A percentile compares a stretch with the other conserved stretches of the same genome.
Evolutionary conservation across 1,284 basidiomycete genomes (phyloP).

Genomic region (Pseudozyma thailandica): DNA sequence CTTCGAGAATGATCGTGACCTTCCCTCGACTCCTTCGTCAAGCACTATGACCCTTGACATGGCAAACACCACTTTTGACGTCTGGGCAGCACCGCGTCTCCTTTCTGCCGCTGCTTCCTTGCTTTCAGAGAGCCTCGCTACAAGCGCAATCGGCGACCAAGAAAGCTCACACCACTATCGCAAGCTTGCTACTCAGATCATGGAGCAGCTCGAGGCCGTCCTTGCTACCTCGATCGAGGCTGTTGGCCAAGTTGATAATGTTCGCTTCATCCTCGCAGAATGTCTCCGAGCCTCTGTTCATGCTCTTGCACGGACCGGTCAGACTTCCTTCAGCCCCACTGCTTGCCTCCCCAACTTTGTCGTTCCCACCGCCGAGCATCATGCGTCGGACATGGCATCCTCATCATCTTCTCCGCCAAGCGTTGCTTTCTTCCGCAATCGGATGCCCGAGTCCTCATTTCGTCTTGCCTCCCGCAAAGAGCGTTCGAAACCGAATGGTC

Average conservation of each 20-base stretch:
- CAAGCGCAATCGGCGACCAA: background rate
- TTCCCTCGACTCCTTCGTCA: constrained; percentile 14
- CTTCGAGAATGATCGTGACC: constrained; percentile 14
- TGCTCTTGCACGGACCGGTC: constrained; percentile 37
- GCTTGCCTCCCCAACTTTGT: constrained; percentile 38
- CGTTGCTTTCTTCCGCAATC: constrained; percentile 21
- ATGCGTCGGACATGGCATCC: background rate
- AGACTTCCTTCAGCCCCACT: constrained; percentile 27
- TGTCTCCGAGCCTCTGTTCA: constrained; percentile 34
- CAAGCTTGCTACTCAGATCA: constrained; percentile 14
- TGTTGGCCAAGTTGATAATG: constrained; percentile 44
- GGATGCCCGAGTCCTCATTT: constrained; percentile 14
- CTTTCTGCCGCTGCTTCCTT: constrained; percentile 39
- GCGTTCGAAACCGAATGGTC: constrained; percentile 33
- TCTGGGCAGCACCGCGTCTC: constrained; percentile 55
- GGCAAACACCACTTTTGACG: constrained; percentile 53
- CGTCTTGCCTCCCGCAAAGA: constrained; percentile 36
- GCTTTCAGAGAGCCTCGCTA: constrained; percentile 13
- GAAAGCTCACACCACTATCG: constrained; percentile 6
- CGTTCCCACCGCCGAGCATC: constrained; percentile 9
- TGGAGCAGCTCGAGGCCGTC: constrained; percentile 20
- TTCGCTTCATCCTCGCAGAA: constrained; percentile 39
- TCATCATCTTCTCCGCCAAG: background rate
- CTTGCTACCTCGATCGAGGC: constrained; percentile 36
- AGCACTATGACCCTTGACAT: constrained; percentile 33